Evolutionary conservation across 306 rosid genomes (phyloP), one percentile per base, ranked within the genome.

Genomic region (Vachellia collinsii): DNA sequence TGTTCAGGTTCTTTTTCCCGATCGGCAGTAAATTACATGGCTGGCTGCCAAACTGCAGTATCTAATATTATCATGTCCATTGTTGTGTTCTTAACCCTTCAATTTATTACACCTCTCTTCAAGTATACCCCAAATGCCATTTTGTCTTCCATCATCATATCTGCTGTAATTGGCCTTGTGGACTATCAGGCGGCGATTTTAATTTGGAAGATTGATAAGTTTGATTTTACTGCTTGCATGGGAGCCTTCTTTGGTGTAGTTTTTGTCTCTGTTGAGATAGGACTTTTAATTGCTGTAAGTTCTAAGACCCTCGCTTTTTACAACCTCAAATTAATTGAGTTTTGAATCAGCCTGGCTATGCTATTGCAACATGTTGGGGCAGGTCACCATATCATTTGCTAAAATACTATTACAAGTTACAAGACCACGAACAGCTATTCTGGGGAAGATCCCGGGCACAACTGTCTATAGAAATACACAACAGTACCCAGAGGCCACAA

Each of bases 191-290:
- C 99, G 37, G 97, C 97, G 65, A 80, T 90, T 81, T 88, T 94
- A 80, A 89, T 94, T 75, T 93, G 97, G 95, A 94, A 94, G 89
- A 86, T 94, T 38, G 99, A 94, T 82, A 94, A 94, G 79, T 94
- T 93, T 73, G 99, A 94, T 74, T 93, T 94, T 59, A 84, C 92
- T 51, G 98, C 98, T 67, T 94, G 98, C 91, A 82, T 92, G 89
- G 98, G 98, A 89, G 99, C 99, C 79, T 92, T 94, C 82, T 88
- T 94, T 39, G 99, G 99, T 14, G 99, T 94, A 10, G 87, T 94
- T 76, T 94, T 94, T 72, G 79, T 41, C 38, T 87, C 92, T 2
- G 99, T 94, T 50, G 99, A 94, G 88, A 93, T 87, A 1, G 99
- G 99, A 73, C 97, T 94, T 80, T 70, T 94, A 81, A 93, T 94